Conservation (phyloP, 257 asterid species). For the Nyctanthes arbortristis region DNA sequence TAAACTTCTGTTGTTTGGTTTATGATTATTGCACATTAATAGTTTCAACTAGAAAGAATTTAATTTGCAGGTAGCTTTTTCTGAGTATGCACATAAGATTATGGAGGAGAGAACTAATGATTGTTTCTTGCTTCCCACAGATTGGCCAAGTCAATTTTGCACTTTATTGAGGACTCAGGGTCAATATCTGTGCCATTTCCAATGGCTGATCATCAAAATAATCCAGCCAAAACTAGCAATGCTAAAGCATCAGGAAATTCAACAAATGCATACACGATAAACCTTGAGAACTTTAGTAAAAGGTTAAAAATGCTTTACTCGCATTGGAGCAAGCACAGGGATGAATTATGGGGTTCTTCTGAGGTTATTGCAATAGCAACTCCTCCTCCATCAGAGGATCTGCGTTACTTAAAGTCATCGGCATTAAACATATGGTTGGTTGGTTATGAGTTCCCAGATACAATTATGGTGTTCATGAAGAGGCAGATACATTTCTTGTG, state of each 20-base stretch:
- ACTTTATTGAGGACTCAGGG: not conserved
- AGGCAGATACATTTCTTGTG: conserved; percentile 54
- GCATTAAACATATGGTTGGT: conserved; percentile 66
- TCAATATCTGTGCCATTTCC: conserved; percentile 3
- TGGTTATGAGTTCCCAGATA: conserved; percentile 76
- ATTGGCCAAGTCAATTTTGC: conserved; percentile 1
- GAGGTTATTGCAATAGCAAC: conserved; percentile 57
- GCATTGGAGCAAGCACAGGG: conserved; percentile 51
- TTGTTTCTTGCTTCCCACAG: conserved; percentile 15
- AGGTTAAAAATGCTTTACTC: conserved; percentile 53
- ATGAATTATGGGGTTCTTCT: conserved; percentile 57
- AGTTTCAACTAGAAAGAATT: not conserved
- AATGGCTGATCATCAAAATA: conserved; percentile 47
- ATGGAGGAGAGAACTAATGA: not conserved
- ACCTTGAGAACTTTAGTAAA: conserved; percentile 45
- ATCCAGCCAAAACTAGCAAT: conserved; percentile 28
- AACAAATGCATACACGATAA: conserved; percentile 37
- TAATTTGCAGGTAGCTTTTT: not conserved
- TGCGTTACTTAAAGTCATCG: conserved; percentile 70
- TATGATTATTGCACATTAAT: not conserved
- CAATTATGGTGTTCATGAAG: conserved; percentile 62
- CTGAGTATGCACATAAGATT: not conserved
- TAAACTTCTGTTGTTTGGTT: not conserved
- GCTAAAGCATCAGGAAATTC: conserved; percentile 36
- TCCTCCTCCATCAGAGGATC: conserved; percentile 65